Evolutionary conservation across 2,329 filamentous ascomycete genomes (phyloP).

Genomic region (Alternaria gaisen): DNA sequence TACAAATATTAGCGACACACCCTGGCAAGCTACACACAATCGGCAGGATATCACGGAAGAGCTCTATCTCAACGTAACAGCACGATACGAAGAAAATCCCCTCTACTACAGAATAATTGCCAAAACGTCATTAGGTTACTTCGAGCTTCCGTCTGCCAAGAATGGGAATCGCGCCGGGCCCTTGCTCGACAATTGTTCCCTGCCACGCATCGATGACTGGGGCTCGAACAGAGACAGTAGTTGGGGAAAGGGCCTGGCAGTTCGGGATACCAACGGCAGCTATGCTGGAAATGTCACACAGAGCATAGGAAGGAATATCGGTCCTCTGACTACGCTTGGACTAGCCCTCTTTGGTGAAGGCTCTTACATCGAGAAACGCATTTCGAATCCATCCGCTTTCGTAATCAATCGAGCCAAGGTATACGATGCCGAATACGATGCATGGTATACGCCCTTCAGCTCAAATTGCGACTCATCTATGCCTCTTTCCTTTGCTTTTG

Average conservation of each 20-base stretch:
- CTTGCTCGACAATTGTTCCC: not conserved
- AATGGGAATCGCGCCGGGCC: constrained; percentile 1
- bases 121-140: constrained; percentile 4
- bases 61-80: not conserved
- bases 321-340: not conserved
- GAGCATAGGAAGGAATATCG: not conserved
- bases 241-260: not conserved
- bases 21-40: constrained; percentile 4
- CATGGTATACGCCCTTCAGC: not conserved
- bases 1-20: not conserved
- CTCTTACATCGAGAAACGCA: not conserved
- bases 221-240: not conserved
- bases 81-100: not conserved
- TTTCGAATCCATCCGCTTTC: not conserved
- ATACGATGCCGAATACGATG: not conserved
- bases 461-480: not conserved
- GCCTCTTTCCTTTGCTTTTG: not conserved
- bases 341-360: constrained; percentile 4
- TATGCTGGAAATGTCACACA: not conserved
- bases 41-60: constrained; percentile 4
- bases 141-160: constrained; percentile 2
- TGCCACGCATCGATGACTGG: not conserved
- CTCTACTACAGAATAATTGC: not conserved
- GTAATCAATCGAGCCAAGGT: not conserved
- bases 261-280: not conserved